Evolutionary conservation across 768 basidiomycete species (phyloP), one percentile per base, ranked within the genome.

Genomic region (Leccinum longicurvipes): DNA sequence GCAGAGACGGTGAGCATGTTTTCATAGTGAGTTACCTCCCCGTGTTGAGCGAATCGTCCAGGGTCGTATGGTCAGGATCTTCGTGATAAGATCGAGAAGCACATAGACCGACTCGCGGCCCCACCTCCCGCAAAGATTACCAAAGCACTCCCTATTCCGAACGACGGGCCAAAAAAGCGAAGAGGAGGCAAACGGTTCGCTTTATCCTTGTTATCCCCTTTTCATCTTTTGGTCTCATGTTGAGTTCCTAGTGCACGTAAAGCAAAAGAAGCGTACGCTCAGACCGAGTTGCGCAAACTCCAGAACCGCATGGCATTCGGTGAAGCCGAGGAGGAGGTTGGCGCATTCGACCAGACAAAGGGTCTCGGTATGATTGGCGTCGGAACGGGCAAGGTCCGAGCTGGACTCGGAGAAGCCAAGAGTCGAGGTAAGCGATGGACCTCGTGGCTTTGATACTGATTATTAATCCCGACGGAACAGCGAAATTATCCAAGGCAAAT

Each of bases 291-390:
- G 45, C 86, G 94, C 59, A 98, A 98, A 73, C 78, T 97, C 60
- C 96, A 98, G 74, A 99, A 99, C 71, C 85, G 97, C 47, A 90
- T 98, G 89, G 84, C 79, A 53, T 98, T 99, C 64, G 97, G 96
- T 41, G 87, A 96, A 72, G 89, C 87, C 1, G 97, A 98, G 67
- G 88, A 95, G 66, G 97, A 99, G 71, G 90, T 95, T 44, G 96
- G 94, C 17, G 91, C 94, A 29, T 95, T 93, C 63, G 97, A 97
- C 74, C 87, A 98, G 76, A 95, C 94, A n/a, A 91, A 93, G 77
- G 97, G 97, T 6, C 72, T 98, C 68, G 97, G 97, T 58, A 98
- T 99, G 95, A 91, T 98, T 58, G 93, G 94, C 36, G 80, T 80
- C 51, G 78, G 84, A 17, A 86, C 88, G 6, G 97, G 97, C 23